Conservation (phyloP, 164 flowering plant genomes). For the Aristolochia fimbriata region DNA sequence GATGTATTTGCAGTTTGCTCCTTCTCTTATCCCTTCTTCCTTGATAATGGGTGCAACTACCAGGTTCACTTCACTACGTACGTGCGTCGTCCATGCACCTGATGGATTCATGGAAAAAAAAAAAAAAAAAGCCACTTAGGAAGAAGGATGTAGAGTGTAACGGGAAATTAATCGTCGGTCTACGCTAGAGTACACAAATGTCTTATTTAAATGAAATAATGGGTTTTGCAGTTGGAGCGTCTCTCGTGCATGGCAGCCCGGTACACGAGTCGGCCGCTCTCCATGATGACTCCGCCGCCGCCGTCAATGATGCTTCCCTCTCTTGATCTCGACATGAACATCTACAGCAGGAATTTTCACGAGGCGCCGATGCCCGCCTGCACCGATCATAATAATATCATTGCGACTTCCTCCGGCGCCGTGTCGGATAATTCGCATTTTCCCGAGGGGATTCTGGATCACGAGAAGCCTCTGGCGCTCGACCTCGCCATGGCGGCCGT, state of each 20-base stretch:
- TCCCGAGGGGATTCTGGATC: constrained; percentile 35
- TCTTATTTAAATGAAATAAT: too few relatives aligned
- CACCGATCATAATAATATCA: constrained; percentile 3
- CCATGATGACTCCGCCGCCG: constrained; percentile 25
- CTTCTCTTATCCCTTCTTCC: not conserved
- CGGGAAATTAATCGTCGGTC: too few relatives aligned
- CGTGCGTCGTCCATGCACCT: too few relatives aligned
- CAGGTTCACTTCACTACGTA: too few relatives aligned
- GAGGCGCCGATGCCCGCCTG: constrained; percentile 27
- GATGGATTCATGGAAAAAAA: too few relatives aligned
- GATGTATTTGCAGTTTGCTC: not conserved
- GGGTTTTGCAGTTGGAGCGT: constrained; percentile 54
- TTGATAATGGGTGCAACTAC: not conserved
- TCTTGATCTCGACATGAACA: constrained; percentile 64
- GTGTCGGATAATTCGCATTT: constrained; percentile 28
- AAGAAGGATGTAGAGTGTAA: too few relatives aligned
- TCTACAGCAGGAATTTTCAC: constrained; percentile 49
- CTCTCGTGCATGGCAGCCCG: constrained; percentile 45
- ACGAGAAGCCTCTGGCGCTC: constrained; percentile 62
- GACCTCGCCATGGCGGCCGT: constrained; percentile 57
- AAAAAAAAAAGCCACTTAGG: too few relatives aligned
- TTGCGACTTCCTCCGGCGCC: too few relatives aligned
- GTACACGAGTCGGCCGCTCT: constrained; percentile 41
- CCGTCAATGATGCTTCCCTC: constrained; percentile 38
- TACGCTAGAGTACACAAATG: too few relatives aligned